Evolutionary conservation across 1,139 yeast genomes (phyloP), one percentile per base, ranked within the genome.

Genomic region (Taphrina populina): DNA sequence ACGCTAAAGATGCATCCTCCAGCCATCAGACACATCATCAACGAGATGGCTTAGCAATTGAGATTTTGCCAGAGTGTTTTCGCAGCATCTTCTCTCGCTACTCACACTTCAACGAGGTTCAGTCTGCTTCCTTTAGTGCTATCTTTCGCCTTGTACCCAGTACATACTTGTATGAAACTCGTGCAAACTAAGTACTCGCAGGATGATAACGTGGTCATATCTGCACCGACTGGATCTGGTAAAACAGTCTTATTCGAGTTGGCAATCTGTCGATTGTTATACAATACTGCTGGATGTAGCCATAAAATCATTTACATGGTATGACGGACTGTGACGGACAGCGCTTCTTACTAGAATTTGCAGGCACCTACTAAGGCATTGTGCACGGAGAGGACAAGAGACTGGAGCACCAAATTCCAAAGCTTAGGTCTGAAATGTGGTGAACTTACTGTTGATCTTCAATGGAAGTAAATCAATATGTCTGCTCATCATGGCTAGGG

Each of bases 211-310:
- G 73, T 77, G 59, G 76, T 79, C 1, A 67, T 79, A 11, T 72
- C 79, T 35, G 70, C 82, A 1, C 83, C 83, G 0, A 77, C 82
- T 0, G 82, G 83, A 0, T 76, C 82, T 0, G 82, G 83, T 0
- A 79, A 79, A 62, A 78, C 82, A 0, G 81, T 74, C 0, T 62
- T 79, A 2, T 78, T 77, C 62, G 82, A 79, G 62, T 62, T 79
- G 34, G 80, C 82, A 0, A 75, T 79, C 1, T 61, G 77, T n/a
- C 65, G 71, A 19, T 60, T 72, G 19, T 57, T 76, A 11, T 63
- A 64, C 7, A 63, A 62, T 0, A 44, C 57, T 4, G 47, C 63
- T 7, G 34, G 57, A 4, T 52, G 57, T 1, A 67, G 70, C 40
- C 57, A 66, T 13, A 78, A 77, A 63, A 68, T 72, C 0, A 62